phyloP scores from a whole-genome alignment of 345 rosid genomes.

The Linum usitatissimum region DNA sequence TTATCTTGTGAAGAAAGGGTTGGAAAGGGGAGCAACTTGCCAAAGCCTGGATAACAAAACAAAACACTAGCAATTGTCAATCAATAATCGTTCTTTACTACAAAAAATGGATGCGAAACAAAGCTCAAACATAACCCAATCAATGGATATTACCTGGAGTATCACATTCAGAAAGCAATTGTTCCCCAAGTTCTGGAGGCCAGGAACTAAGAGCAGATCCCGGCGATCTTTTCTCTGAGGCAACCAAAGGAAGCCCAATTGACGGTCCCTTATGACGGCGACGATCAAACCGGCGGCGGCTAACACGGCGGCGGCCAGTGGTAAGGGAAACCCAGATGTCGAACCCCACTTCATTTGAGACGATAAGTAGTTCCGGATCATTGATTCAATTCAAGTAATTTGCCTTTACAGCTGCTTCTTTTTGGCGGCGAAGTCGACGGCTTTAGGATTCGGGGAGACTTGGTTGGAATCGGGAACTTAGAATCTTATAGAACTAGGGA shows the following conservation, averaged over 20 bases:
- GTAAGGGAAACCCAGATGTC: slow-evolving; percentile 30
- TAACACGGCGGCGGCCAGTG: slow-evolving; percentile 38
- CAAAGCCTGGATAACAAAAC: slow-evolving; percentile 2
- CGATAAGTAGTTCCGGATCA: background rate
- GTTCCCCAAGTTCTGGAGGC: slow-evolving; percentile 69
- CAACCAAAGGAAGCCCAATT: slow-evolving; percentile 24
- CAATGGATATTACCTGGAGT: slow-evolving; percentile 48
- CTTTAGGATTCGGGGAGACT: background rate
- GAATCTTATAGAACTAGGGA: background rate
- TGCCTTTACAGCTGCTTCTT: background rate
- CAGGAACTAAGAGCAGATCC: slow-evolving; percentile 44
- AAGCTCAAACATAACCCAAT: background rate
- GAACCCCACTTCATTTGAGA: background rate
- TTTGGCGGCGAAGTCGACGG: background rate
- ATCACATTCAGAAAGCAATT: slow-evolving; percentile 80
- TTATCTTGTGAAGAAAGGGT: slow-evolving; percentile 43
- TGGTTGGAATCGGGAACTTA: background rate
- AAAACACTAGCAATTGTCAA: background rate
- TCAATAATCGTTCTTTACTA: no score
- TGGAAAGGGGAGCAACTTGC: slow-evolving; percentile 19
- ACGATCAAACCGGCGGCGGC: slow-evolving; percentile 40
- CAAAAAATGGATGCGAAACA: background rate
- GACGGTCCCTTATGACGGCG: slow-evolving; percentile 35
- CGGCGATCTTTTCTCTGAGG: slow-evolving; percentile 11
- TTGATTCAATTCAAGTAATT: background rate